Evolutionary conservation across 805 yeast genomes (phyloP).

Genomic region (Metschnikowia shivogae): DNA sequence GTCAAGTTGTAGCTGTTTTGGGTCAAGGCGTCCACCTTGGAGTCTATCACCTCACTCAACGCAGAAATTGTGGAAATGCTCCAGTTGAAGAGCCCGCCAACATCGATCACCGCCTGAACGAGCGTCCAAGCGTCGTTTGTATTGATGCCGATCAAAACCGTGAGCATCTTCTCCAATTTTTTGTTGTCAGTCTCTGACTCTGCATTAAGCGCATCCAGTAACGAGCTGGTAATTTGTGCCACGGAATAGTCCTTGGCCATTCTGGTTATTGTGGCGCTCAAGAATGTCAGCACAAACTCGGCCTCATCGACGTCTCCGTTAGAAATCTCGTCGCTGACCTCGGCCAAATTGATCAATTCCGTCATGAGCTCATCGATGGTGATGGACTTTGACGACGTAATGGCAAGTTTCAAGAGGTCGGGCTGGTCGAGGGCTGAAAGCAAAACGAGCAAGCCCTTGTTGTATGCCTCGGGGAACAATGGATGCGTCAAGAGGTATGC

Average conservation of each 20-base stretch:
- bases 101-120: conserved; percentile 63
- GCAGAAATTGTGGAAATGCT: conserved; percentile 45
- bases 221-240: conserved; percentile 51
- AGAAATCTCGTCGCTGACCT: conserved; percentile 15
- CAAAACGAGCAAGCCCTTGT: conserved; percentile 54
- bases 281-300: conserved; percentile 14
- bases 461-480: conserved; percentile 60
- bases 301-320: conserved; percentile 10
- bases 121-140: conserved; percentile 56
- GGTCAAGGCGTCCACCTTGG: conserved; percentile 44
- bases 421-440: conserved; percentile 42
- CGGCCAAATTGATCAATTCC: conserved; percentile 48
- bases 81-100: conserved; percentile 70
- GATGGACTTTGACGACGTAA: conserved; percentile 71
- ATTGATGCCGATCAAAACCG: conserved; percentile 27
- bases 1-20: conserved; percentile 43
- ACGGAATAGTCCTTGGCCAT: conserved; percentile 61
- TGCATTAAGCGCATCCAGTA: conserved; percentile 30
- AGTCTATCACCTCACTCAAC: conserved; percentile 42
- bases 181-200: conserved; percentile 23
- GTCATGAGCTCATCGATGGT: conserved; percentile 58
- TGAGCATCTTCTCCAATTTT: conserved; percentile 38
- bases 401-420: conserved; percentile 73
- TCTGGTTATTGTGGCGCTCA: conserved; percentile 44
- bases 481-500: conserved; percentile 85